Conservation (phyloP, 1,139 yeast genomes). For the Geotrichum australiense region DNA sequence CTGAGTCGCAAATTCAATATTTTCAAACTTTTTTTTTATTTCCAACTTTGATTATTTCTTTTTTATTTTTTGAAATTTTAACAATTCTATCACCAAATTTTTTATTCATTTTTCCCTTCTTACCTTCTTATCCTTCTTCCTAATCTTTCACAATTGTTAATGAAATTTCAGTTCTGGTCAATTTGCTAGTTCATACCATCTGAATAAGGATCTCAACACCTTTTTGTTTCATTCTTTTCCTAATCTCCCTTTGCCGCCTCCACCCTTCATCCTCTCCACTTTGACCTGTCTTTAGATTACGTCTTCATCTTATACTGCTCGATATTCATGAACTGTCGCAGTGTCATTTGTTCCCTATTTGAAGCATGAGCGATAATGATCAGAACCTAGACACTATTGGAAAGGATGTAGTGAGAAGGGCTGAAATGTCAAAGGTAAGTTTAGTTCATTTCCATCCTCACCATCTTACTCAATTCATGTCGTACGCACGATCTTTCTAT, state of each 20-base stretch:
- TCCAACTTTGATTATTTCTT: too few relatives aligned
- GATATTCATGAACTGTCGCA: not conserved
- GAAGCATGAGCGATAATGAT: constrained; percentile 7
- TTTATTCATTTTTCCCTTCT: too few relatives aligned
- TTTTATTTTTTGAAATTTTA: too few relatives aligned
- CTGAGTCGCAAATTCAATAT: too few relatives aligned
- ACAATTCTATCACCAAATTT: too few relatives aligned
- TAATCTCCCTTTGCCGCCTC: not conserved
- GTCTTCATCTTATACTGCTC: not conserved
- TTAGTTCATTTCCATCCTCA: constrained; percentile 13
- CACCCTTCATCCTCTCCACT: not conserved
- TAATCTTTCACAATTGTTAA: too few relatives aligned
- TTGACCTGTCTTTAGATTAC: too few relatives aligned
- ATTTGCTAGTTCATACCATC: not conserved
- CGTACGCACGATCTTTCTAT: too few relatives aligned
- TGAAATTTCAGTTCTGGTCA: too few relatives aligned
- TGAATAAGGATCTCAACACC: not conserved
- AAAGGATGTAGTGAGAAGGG: constrained; percentile 33
- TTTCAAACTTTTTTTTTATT: too few relatives aligned
- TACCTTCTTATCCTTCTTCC: too few relatives aligned
- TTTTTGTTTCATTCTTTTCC: not conserved
- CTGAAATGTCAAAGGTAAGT: constrained; percentile 34
- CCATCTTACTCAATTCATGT: too few relatives aligned
- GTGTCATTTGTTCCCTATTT: not conserved
- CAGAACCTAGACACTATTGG: constrained; percentile 13